Conservation (phyloP, 805 yeast species). For the Spathaspora girioi region DNA sequence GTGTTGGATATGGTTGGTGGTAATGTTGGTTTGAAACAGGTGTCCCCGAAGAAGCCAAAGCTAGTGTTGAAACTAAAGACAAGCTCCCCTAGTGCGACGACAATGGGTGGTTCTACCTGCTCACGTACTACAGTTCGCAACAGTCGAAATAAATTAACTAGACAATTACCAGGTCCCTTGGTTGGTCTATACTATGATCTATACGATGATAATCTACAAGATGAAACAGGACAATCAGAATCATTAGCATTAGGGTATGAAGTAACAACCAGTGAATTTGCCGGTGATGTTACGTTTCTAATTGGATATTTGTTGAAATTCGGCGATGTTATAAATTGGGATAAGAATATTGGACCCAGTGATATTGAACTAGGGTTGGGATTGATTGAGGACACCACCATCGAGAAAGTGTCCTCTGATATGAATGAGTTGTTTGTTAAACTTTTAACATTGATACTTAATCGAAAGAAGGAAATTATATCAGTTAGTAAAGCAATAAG, state of each 20-base stretch:
- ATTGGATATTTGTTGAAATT: conserved; percentile 31
- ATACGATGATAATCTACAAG: conserved; percentile 33
- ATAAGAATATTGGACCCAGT: conserved; percentile 28
- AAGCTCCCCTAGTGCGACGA: background rate
- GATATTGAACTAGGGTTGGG: conserved; percentile 36
- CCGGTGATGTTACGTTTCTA: conserved; percentile 30
- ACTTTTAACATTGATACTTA: conserved; percentile 31
- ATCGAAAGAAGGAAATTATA: conserved; percentile 29
- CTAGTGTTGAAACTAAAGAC: conserved; percentile 4
- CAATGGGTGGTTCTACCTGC: background rate
- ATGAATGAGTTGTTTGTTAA: conserved; percentile 32
- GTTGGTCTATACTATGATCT: conserved; percentile 30
- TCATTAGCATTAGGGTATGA: conserved; percentile 34
- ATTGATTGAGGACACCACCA: conserved; percentile 10
- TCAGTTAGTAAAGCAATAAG: conserved; percentile 26
- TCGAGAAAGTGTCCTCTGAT: conserved; percentile 23
- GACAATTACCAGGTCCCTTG: conserved; percentile 40
- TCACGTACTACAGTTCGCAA: conserved; percentile 30
- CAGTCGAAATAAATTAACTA: conserved; percentile 22
- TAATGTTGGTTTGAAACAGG: background rate
- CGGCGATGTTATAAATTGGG: conserved; percentile 17
- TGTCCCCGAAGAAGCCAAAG: conserved; percentile 3
- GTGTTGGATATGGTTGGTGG: background rate
- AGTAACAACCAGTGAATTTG: conserved; percentile 20
- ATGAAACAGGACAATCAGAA: conserved; percentile 16